phyloP scores from a whole-genome alignment of 768 basidiomycete species.

The Amyloporia xantha region DNA sequence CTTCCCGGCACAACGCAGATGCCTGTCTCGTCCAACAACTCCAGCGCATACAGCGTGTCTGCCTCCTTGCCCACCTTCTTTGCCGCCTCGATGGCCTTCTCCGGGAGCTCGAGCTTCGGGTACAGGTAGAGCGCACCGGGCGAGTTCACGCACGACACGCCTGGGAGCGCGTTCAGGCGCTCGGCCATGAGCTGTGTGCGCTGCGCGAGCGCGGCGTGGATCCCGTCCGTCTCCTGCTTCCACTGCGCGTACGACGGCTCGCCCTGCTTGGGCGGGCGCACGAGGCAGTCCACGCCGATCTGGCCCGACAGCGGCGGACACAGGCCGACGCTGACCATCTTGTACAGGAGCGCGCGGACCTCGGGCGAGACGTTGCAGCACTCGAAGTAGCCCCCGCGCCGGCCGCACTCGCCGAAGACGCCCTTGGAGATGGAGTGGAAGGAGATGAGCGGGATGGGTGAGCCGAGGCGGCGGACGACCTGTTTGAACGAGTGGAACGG shows the following conservation, averaged over 20 bases:
- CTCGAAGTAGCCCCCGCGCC: conserved; percentile 97
- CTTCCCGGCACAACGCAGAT: conserved; percentile 93
- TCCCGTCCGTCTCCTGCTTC: conserved; percentile 77
- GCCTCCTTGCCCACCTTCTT: conserved; percentile 66
- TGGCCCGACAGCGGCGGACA: conserved; percentile 90
- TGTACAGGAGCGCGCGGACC: conserved; percentile 84
- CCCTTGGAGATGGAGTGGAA: conserved; percentile 99
- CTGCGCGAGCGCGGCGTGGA: conserved; percentile 64
- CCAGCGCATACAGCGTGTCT: conserved; percentile 84
- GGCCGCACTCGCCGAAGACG: conserved; percentile 91
- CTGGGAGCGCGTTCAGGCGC: conserved; percentile 75
- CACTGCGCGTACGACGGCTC: conserved; percentile 72
- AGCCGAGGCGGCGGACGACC: conserved; percentile 58
- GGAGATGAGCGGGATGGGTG: conserved; percentile 79
- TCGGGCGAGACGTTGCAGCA: conserved; percentile 74
- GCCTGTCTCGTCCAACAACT: conserved; percentile 79
- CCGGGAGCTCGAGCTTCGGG: conserved; percentile 72
- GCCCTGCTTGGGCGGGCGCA: conserved; percentile 79
- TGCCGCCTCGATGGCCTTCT: conserved; percentile 70
- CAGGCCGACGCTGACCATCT: conserved; percentile 87
- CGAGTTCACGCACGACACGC: conserved; percentile 85
- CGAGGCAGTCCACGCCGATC: conserved; percentile 83
- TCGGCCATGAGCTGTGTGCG: conserved; percentile 70
- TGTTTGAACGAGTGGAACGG: conserved; percentile 95
- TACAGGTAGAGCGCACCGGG: conserved; percentile 94